A percentile compares a stretch with the other conserved stretches of the same genome.
Conservation (phyloP, 2,329 filamentous ascomycete genomes). For the Sporothrix sp. region DNA sequence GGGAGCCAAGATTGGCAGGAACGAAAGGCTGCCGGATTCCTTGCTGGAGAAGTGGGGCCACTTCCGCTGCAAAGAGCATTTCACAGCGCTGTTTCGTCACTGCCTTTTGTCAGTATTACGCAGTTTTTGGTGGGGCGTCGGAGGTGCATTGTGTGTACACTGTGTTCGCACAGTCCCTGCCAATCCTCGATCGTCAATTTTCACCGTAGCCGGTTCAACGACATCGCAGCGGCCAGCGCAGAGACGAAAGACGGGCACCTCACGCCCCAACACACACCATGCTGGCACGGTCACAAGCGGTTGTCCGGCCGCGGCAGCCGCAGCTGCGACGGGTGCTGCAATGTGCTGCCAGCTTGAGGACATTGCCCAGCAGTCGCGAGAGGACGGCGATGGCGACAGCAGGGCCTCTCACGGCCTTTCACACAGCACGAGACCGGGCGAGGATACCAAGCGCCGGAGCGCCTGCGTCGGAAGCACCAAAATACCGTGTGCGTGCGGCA, state of each 20-base stretch:
- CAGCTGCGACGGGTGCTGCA: conserved; percentile 22
- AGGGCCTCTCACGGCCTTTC: not conserved
- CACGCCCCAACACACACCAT: conserved; percentile 1
- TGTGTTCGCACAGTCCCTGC: not conserved
- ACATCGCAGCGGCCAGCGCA: not conserved
- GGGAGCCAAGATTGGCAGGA: conserved; percentile 6
- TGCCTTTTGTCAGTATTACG: not conserved
- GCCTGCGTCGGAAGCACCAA: no score
- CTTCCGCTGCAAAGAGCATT: not conserved
- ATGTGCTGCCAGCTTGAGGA: conserved; percentile 20
- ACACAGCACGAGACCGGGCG: conserved; percentile 2
- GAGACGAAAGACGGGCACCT: not conserved
- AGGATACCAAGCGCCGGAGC: not conserved
- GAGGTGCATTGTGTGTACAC: not conserved
- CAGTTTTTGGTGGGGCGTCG: no score
- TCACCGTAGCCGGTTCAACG: not conserved
- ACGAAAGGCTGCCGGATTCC: not conserved
- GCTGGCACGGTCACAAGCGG: not conserved
- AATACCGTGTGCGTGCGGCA: no score
- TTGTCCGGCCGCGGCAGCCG: conserved; percentile 7
- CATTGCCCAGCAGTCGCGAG: conserved; percentile 8
- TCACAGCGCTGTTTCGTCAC: conserved; percentile 2
- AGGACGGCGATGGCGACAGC: not conserved
- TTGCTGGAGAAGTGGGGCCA: conserved; percentile 10
- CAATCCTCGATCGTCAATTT: not conserved